A percentile compares a stretch with the other conserved stretches of the same genome.
These are phyloP conservation scores for Clitoria ternatea DNA, from an alignment of 306 rosid species.

Conservation along the genomic window DNA sequence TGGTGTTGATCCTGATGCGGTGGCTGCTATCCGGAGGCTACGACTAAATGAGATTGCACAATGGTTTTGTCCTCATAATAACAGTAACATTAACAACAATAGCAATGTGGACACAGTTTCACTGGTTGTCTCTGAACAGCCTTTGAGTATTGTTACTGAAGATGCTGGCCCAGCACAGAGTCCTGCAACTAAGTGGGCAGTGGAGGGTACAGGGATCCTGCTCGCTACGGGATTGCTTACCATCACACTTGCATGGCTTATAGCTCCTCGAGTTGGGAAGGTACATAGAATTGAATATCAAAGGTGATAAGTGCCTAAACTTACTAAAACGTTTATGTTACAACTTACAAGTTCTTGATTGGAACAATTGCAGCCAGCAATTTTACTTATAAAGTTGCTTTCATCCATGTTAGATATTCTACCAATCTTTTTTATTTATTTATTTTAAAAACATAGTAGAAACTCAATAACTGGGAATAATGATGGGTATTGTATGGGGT, in stretches of 20 bases:
- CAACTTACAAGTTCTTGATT: background rate
- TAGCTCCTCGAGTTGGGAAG: slow-evolving; percentile 98
- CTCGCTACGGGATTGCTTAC: slow-evolving; percentile 98
- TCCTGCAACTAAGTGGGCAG: slow-evolving; percentile 87
- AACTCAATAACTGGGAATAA: background rate
- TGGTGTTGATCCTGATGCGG: slow-evolving; percentile 86
- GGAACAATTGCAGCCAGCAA: too few relatives aligned
- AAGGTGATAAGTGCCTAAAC: background rate
- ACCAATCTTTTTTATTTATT: background rate
- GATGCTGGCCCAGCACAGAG: slow-evolving; percentile 55
- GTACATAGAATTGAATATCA: slow-evolving; percentile 37
- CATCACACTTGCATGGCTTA: slow-evolving; percentile 86
- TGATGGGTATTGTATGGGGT: background rate
- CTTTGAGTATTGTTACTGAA: slow-evolving; percentile 46
- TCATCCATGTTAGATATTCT: background rate
- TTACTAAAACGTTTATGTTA: background rate
- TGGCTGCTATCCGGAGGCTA: slow-evolving; percentile 92
- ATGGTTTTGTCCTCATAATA: slow-evolving; percentile 84
- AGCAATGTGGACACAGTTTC: slow-evolving; percentile 50
- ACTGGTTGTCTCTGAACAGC: slow-evolving; percentile 61
- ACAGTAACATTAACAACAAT: slow-evolving; percentile 23
- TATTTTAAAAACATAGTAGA: background rate
- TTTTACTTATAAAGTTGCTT: background rate
- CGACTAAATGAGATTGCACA: slow-evolving; percentile 82
- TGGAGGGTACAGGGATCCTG: slow-evolving; percentile 86